phyloP scores from a whole-genome alignment of 2,329 filamentous ascomycete genomes.

The Setomelanomma holmii region DNA sequence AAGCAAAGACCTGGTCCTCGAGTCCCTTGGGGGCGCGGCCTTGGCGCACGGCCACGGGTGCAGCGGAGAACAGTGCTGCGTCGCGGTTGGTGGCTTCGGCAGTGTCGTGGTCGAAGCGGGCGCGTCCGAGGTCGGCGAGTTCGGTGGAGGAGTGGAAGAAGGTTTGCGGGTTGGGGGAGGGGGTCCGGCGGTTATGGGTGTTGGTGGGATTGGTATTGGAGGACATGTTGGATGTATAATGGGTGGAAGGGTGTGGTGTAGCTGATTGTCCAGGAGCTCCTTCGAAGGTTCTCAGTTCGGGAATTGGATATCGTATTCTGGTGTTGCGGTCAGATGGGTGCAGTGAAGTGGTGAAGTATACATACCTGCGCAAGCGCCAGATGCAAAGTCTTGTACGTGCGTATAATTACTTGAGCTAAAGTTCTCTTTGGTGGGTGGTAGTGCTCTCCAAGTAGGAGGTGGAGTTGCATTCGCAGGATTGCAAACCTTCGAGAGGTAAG shows the following conservation, averaged over 20 bases:
- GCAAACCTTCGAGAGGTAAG: background rate
- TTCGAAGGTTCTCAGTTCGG: too few relatives aligned
- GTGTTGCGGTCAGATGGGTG: too few relatives aligned
- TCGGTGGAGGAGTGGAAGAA: slow-evolving; percentile 24
- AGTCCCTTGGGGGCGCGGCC: slow-evolving; percentile 35
- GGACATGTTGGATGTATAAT: background rate
- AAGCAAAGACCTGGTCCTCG: slow-evolving; percentile 36
- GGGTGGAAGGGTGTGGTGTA: background rate
- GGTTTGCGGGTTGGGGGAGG: background rate
- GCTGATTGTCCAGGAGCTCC: too few relatives aligned
- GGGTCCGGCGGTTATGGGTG: background rate
- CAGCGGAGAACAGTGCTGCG: slow-evolving; percentile 19
- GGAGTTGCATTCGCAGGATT: too few relatives aligned
- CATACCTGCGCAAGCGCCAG: too few relatives aligned
- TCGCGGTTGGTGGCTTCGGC: slow-evolving; percentile 41
- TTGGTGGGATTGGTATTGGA: background rate
- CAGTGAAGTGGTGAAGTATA: too few relatives aligned
- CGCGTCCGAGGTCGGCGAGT: slow-evolving; percentile 36
- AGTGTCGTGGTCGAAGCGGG: slow-evolving; percentile 39
- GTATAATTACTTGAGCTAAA: too few relatives aligned
- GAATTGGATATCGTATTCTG: too few relatives aligned
- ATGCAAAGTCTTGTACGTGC: too few relatives aligned
- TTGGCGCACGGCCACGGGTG: slow-evolving; percentile 22
- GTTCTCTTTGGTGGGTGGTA: too few relatives aligned
- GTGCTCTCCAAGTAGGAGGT: too few relatives aligned